Conservation (phyloP, 441 rosid species). For the Adansonia madagascariensis region DNA sequence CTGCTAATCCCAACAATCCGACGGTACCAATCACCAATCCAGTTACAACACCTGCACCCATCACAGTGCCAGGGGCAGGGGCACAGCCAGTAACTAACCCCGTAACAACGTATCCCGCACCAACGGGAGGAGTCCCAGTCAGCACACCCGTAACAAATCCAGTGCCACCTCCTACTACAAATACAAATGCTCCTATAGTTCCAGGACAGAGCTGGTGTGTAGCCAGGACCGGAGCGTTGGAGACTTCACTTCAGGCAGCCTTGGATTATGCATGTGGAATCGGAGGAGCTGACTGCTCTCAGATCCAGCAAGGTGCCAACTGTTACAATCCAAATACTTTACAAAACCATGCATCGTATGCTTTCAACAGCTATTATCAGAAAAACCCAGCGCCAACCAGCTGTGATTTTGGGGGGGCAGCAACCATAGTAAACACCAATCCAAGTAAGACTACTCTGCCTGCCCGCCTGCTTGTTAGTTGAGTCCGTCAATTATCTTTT, state of each 20-base stretch:
- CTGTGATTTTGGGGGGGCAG: conserved; percentile 91
- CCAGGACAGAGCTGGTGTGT: conserved; percentile 92
- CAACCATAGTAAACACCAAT: conserved; percentile 55
- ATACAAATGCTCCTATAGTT: conserved; percentile 61
- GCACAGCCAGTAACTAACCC: conserved; percentile 69
- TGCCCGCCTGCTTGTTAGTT: neutral
- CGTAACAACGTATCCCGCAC: conserved; percentile 69
- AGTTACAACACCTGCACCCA: conserved; percentile 43
- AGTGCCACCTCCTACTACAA: conserved; percentile 53
- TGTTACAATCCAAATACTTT: conserved; percentile 74
- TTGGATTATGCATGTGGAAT: conserved; percentile 94
- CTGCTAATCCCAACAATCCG: conserved; percentile 21
- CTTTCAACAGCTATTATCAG: conserved; percentile 93
- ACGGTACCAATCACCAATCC: conserved; percentile 33
- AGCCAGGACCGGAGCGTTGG: conserved; percentile 62
- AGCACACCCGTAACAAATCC: conserved; percentile 51
- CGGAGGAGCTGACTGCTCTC: conserved; percentile 91
- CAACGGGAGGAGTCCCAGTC: conserved; percentile 56
- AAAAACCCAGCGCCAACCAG: conserved; percentile 77
- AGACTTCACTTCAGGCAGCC: conserved; percentile 63
- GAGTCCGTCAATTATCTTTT: conserved; percentile 14
- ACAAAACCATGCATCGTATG: conserved; percentile 87
- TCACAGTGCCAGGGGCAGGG: conserved; percentile 61
- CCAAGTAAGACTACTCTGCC: conserved; percentile 65
- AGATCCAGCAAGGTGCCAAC: conserved; percentile 79